phyloP scores from a whole-genome alignment of 257 asterid species.

The Linaria vulgaris region DNA sequence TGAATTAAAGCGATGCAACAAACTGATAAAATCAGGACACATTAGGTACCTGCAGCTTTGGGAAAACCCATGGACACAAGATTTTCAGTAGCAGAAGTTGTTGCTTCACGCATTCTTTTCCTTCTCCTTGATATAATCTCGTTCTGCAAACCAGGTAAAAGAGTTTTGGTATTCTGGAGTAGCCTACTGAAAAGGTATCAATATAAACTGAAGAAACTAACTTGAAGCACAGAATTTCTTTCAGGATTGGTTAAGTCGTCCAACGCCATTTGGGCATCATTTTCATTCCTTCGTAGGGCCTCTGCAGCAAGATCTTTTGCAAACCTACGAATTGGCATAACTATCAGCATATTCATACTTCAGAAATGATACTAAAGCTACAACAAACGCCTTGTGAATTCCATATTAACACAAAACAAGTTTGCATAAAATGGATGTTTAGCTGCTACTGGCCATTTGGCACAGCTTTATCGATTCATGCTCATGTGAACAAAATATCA shows the following conservation, averaged over 20 bases:
- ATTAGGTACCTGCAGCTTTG: slow-evolving; percentile 55
- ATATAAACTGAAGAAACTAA: slow-evolving; percentile 39
- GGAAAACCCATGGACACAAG: slow-evolving; percentile 69
- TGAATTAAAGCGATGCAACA: neutral
- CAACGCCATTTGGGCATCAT: slow-evolving; percentile 73
- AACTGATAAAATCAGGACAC: neutral
- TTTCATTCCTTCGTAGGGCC: slow-evolving; percentile 92
- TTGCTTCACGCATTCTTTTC: slow-evolving; percentile 49
- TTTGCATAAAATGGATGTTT: neutral
- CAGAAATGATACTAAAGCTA: slow-evolving; percentile 3
- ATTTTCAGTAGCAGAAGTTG: slow-evolving; percentile 47
- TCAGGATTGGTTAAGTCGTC: slow-evolving; percentile 89
- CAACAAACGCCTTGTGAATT: neutral
- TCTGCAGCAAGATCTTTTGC: slow-evolving; percentile 84
- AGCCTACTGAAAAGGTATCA: slow-evolving; percentile 8
- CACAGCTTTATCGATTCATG: neutral
- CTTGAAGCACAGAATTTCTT: slow-evolving; percentile 65
- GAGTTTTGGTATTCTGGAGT: slow-evolving; percentile 1
- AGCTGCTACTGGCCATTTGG: neutral
- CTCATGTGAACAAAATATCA: neutral
- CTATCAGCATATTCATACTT: slow-evolving; percentile 20
- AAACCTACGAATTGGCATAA: slow-evolving; percentile 45
- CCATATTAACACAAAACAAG: too few species aligned
- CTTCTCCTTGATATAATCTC: slow-evolving; percentile 61
- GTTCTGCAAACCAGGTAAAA: slow-evolving; percentile 43